phyloP scores from a whole-genome alignment of 1,284 basidiomycete genomes.

The Entoloma clypeatum region DNA sequence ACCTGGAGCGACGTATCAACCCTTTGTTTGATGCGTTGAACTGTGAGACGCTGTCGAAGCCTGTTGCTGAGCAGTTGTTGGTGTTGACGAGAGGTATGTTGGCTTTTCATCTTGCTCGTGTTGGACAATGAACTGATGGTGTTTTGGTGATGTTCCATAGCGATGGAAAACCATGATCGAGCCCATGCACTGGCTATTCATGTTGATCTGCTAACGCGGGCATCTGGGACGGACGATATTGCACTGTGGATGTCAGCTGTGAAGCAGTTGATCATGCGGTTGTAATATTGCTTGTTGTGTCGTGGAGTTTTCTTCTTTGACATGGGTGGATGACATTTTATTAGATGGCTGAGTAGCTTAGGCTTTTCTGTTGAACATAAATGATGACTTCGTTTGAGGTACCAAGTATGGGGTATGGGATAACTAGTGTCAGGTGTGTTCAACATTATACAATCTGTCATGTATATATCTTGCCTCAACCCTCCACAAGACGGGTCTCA shows the following conservation, averaged over 20 bases:
- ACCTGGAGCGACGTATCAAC: constrained; percentile 85
- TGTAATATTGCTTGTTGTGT: too few relatives aligned
- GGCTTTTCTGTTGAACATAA: too few relatives aligned
- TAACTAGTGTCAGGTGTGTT: too few relatives aligned
- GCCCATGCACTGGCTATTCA: constrained; percentile 73
- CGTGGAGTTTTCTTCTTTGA: too few relatives aligned
- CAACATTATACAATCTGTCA: too few relatives aligned
- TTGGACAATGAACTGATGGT: constrained; percentile 10
- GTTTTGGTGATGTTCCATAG: constrained; percentile 34
- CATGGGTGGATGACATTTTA: too few relatives aligned
- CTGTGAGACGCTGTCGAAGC: constrained; percentile 79
- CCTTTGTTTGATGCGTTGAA: constrained; percentile 89
- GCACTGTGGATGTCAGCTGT: constrained; percentile 85
- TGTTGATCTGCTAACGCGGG: constrained; percentile 73
- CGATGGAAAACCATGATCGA: constrained; percentile 71
- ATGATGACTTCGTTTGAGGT: too few relatives aligned
- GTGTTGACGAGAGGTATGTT: constrained; percentile 64
- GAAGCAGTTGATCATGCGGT: constrained; percentile 74
- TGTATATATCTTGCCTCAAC: too few relatives aligned
- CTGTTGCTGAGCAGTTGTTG: constrained; percentile 66
- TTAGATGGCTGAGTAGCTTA: too few relatives aligned
- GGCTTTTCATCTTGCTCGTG: constrained; percentile 7
- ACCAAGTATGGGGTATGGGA: too few relatives aligned
- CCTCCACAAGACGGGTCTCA: too few relatives aligned
- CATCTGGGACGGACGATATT: constrained; percentile 77